These are phyloP conservation scores for Pseudocercospora fijiensis DNA, from an alignment of 2,329 filamentous ascomycete genomes.

Conservation along the genomic window DNA sequence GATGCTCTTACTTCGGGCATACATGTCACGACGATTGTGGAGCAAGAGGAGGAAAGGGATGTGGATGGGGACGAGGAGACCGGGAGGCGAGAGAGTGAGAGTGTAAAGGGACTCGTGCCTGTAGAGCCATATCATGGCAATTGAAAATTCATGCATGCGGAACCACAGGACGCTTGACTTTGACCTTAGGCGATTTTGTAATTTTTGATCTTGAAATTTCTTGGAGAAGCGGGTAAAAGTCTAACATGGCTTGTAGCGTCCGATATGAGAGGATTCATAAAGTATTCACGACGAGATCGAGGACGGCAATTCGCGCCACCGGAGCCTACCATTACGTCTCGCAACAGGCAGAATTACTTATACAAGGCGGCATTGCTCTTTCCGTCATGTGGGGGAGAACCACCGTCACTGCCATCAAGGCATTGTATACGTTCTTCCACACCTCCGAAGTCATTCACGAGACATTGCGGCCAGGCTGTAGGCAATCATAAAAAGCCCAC, in stretches of 20 bases:
- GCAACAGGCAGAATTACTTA: background rate
- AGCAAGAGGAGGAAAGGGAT: conserved; percentile 22
- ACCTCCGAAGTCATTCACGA: background rate
- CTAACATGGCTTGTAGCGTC: background rate
- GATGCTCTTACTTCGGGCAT: conserved; percentile 10
- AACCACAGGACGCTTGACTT: background rate
- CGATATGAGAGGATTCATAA: background rate
- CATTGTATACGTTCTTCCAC: too few species aligned
- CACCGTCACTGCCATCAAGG: too few species aligned
- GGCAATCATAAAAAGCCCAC: background rate
- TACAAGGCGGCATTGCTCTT: background rate
- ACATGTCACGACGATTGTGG: conserved; percentile 23
- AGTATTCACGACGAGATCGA: background rate
- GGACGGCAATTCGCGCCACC: background rate
- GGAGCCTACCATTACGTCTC: background rate
- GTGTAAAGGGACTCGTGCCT: conserved; percentile 17
- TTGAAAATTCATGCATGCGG: background rate
- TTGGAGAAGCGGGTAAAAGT: background rate
- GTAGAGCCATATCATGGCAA: background rate
- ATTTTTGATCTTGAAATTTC: background rate
- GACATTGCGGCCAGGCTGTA: background rate
- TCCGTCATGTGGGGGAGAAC: background rate
- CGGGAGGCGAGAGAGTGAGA: conserved; percentile 16
- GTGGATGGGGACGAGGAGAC: conserved; percentile 10
- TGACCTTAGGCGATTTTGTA: background rate